Evolutionary conservation across 768 basidiomycete species (phyloP).

Genomic region (Panus rudis): DNA sequence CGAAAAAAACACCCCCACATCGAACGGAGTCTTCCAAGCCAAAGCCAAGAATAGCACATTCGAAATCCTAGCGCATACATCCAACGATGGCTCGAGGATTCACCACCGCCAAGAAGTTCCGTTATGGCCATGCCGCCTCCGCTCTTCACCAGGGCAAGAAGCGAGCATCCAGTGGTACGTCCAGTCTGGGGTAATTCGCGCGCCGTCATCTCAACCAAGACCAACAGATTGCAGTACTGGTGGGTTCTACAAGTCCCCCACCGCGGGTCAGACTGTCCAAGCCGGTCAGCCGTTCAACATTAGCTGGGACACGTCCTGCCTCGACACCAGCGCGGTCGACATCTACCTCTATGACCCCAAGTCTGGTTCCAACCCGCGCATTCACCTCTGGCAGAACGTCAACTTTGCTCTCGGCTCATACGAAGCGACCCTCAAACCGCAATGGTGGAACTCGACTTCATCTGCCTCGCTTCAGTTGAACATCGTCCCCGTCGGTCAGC

Average conservation of each 20-base stretch:
- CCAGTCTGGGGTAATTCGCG: too few species aligned
- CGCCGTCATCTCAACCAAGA: too few species aligned
- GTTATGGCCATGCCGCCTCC: too few species aligned
- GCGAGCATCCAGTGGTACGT: too few species aligned
- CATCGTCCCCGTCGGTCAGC: slow-evolving; percentile 45
- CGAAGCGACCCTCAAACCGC: slow-evolving; percentile 43
- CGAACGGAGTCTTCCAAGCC: too few species aligned
- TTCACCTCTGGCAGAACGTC: slow-evolving; percentile 56
- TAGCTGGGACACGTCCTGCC: slow-evolving; percentile 59
- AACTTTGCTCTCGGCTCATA: slow-evolving; percentile 42
- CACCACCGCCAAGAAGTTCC: too few species aligned
- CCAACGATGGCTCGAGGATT: too few species aligned
- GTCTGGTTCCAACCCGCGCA: slow-evolving; percentile 26
- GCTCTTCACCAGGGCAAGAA: too few species aligned
- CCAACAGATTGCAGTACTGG: slow-evolving; percentile 51
- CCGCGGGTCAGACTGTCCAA: slow-evolving; percentile 38
- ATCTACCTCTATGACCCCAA: slow-evolving; percentile 60
- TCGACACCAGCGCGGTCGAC: slow-evolving; percentile 45
- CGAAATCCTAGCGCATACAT: too few species aligned
- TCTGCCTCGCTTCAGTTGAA: slow-evolving; percentile 47
- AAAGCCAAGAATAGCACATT: too few species aligned
- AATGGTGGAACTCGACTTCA: slow-evolving; percentile 64
- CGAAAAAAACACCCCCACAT: too few species aligned
- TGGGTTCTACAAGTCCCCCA: slow-evolving; percentile 55
- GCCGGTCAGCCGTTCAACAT: slow-evolving; percentile 45